Base-by-base conservation (phyloP, 192 early-diverging fungal genomes). In the Podochytrium sp. region DNA sequence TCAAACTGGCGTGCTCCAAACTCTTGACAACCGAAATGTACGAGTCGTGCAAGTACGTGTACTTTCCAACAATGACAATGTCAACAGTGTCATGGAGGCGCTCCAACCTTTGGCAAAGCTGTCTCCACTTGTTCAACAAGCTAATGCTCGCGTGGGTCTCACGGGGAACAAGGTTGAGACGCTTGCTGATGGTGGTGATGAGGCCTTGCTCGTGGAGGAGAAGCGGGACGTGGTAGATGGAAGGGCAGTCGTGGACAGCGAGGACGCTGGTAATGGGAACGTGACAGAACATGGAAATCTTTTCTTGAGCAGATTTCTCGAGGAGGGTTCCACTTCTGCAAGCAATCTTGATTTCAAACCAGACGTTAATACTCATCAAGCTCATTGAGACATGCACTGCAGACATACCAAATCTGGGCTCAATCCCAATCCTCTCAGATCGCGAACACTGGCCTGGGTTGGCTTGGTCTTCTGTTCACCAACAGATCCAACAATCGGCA, bases 401-500 rank as follows among this genome's bases (percentile, higher is more conserved):
- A 75, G 33, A 55, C 77, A 62, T 73, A 83, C 84, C 80, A 99
- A 82, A 73, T 99, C 98, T 4, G 98, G 96, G 23, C 91, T 89
- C 43, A 99, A 86, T 62, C 98, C 98, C 52, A 96, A 87, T 71
- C 96, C 96, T 76, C 98, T 87, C 43, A 99, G 85, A 75, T 98
- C 95, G 71, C 96, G 88, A 42, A 99, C 92, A 37, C 92, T 94
- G n/a, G 92, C 88, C 79, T 99, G 98, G 7, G 98, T 99, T 64
- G 98, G 98, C 87, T 99, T 99, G 32, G 96, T 98, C 88, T 99
- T 99, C 80, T 98, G 98, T 80, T 99, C 98, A 64, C 96, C 96
- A 34, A 99, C 98, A 1, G 93, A 90, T 32, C 98, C 98, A 40
- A 99, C 94, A 18, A 98, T 91, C 33, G 98, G 98, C 7, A 99